Evolutionary conservation across 768 basidiomycete species (phyloP).

Genomic region (Rhodotorula toruloides): DNA sequence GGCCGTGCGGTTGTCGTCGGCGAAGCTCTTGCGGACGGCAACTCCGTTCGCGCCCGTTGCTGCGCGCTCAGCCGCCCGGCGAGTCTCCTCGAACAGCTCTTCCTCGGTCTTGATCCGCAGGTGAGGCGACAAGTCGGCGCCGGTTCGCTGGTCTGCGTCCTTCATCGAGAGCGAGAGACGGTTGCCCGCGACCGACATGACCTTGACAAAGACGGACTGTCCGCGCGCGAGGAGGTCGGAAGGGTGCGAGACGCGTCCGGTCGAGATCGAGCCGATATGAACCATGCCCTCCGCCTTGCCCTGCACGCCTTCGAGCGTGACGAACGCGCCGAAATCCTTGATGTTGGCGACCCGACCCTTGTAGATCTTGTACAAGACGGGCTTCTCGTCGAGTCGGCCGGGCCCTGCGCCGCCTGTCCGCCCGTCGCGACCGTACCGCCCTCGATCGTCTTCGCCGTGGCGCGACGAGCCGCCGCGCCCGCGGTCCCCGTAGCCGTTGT

Average conservation of each 20-base stretch:
- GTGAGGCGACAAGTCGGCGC: conserved; percentile 88
- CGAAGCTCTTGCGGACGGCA: conserved; percentile 54
- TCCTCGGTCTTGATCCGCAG: conserved; percentile 89
- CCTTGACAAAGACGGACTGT: conserved; percentile 88
- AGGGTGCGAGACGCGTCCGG: conserved; percentile 73
- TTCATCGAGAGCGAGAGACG: conserved; percentile 90
- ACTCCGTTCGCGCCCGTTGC: conserved; percentile 82
- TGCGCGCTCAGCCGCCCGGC: conserved; percentile 57
- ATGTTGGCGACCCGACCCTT: conserved; percentile 73
- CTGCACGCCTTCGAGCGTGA: conserved; percentile 75
- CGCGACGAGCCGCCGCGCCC: conserved; percentile 35
- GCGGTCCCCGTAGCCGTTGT: conserved; percentile 40
- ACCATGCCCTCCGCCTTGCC: conserved; percentile 95
- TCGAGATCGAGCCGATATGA: conserved; percentile 89
- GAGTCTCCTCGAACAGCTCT: conserved; percentile 76
- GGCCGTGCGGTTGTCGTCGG: conserved; percentile 54
- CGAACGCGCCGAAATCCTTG: conserved; percentile 95
- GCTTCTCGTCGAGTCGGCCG: conserved; percentile 63
- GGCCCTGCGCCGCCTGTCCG: conserved; percentile 45
- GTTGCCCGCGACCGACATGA: conserved; percentile 80
- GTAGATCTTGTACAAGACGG: conserved; percentile 92
- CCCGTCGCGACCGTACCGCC: conserved; percentile 44
- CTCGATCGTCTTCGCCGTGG: conserved; percentile 48
- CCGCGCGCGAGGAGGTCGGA: conserved; percentile 77
- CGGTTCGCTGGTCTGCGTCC: conserved; percentile 87